A percentile compares a stretch with the other conserved stretches of the same genome.
Evolutionary conservation across 2,329 filamentous ascomycete species (phyloP).

Genomic region (Fusarium sp.): DNA sequence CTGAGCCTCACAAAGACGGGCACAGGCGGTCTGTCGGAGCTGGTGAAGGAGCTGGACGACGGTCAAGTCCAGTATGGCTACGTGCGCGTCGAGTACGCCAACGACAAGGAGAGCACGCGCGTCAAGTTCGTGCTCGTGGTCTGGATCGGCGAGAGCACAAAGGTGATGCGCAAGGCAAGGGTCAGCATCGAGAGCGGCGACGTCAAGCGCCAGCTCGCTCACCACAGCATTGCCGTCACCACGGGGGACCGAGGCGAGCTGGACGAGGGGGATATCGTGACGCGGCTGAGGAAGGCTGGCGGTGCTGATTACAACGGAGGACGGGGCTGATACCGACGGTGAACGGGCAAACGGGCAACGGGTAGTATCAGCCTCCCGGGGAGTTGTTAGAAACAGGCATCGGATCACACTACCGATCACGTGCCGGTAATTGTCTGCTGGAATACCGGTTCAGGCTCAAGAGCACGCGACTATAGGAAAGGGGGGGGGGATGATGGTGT

Average conservation of each 20-base stretch:
- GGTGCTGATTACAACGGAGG: constrained; percentile 80
- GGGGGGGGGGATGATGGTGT: not conserved
- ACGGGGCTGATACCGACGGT: constrained; percentile 57
- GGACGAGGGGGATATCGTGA: constrained; percentile 70
- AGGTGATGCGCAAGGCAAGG: constrained; percentile 77
- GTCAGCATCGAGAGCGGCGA: constrained; percentile 75
- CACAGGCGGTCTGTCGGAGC: constrained; percentile 69
- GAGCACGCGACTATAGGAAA: not conserved
- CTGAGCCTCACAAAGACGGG: constrained; percentile 69
- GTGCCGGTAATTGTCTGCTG: not conserved
- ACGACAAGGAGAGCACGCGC: constrained; percentile 75
- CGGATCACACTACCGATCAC: constrained; percentile 1
- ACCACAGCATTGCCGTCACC: constrained; percentile 75
- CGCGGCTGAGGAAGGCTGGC: constrained; percentile 72
- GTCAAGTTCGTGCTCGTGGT: constrained; percentile 77
- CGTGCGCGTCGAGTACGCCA: constrained; percentile 75
- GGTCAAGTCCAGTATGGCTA: constrained; percentile 75
- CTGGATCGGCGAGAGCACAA: constrained; percentile 75
- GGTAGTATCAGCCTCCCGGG: not conserved
- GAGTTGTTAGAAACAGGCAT: not conserved
- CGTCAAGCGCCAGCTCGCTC: constrained; percentile 72
- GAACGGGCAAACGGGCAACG: not conserved
- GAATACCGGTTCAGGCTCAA: not conserved
- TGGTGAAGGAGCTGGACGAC: constrained; percentile 68
- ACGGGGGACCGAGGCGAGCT: constrained; percentile 71